Evolutionary conservation across 352 stramenopile species (phyloP), one percentile per base, ranked within the genome.

Genomic region (Phytophthora crassamura): DNA sequence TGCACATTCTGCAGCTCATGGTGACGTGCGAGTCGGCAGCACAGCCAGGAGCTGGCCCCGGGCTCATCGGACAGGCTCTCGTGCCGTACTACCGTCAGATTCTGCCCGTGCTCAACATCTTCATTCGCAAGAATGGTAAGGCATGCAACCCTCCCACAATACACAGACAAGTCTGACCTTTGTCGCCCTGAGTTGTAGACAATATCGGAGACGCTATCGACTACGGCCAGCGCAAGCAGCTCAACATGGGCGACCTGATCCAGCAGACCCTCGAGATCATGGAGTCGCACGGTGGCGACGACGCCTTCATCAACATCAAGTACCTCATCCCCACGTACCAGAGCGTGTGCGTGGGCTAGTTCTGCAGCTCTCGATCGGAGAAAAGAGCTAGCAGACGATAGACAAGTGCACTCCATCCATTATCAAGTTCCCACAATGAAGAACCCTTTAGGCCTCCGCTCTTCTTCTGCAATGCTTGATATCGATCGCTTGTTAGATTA

Each of bases 271-370:
- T 99, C 4, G 96, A 99, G 70, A 90, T 97, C 59, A 97, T 99
- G 69, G 97, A 99, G 74, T 89, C 92, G 6, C 91, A 98, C 58
- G 97, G 97, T 30, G 97, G 97, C 15, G 91, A 98, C 67, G 93
- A 99, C 72, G 97, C 97, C 4, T 99, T 99, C 74, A 98, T 99
- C 73, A 99, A 99, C 80, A 99, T 99, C 75, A 99, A 99, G 68
- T 99, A 99, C 65, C 88, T 99, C 56, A 79, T 99, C 20, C 97
- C 97, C 3, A 98, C 96, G 1, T 99, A 98, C 78, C 93, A 99
- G 75, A 98, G 91, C 67, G 90, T 95, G 8, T 95, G 86, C 36
- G 80, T 93, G 9, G 84, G 84, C 41, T 95, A 74, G 33, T 28
- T 20, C n/a, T 35, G 16, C 28, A 39, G 22, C 32, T 11, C 53